Evolutionary conservation across 2,329 filamentous ascomycete genomes (phyloP).

Genomic region (Cordyceps cateniannulata): DNA sequence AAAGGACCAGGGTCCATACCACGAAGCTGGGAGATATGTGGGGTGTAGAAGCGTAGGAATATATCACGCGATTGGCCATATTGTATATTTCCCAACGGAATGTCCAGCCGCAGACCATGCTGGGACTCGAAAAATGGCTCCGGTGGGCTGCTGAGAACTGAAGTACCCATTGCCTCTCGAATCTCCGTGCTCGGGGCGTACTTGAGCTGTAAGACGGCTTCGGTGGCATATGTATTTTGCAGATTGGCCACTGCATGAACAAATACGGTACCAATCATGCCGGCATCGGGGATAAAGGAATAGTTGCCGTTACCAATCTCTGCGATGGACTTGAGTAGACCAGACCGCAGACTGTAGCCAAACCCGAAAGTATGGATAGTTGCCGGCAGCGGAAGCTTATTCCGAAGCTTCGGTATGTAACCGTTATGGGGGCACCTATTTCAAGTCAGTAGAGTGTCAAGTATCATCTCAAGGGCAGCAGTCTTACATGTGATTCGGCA

Average conservation of each 20-base stretch:
- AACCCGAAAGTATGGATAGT: slow-evolving; percentile 35
- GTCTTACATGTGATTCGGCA: slow-evolving; percentile 45
- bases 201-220: slow-evolving; percentile 36
- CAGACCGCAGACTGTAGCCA: slow-evolving; percentile 31
- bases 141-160: slow-evolving; percentile 29
- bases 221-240: slow-evolving; percentile 49
- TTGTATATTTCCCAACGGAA: slow-evolving; percentile 47
- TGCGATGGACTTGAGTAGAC: slow-evolving; percentile 52
- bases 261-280: slow-evolving; percentile 59
- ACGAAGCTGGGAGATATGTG: not conserved
- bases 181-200: slow-evolving; percentile 32
- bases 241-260: slow-evolving; percentile 56
- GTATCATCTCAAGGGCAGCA: not conserved
- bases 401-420: slow-evolving; percentile 48
- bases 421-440: slow-evolving; percentile 41
- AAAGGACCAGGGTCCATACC: not conserved
- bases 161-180: slow-evolving; percentile 31
- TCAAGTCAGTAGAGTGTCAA: not conserved
- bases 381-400: slow-evolving; percentile 33
- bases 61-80: slow-evolving; percentile 56
- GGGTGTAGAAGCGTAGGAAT: slow-evolving; percentile 33
- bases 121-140: slow-evolving; percentile 11
- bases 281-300: slow-evolving; percentile 54
- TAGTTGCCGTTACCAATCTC: slow-evolving; percentile 53
- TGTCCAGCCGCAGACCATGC: slow-evolving; percentile 25